These are phyloP conservation scores for Claviceps africana DNA, from an alignment of 2,329 filamentous ascomycete species.

Conservation along the genomic window DNA sequence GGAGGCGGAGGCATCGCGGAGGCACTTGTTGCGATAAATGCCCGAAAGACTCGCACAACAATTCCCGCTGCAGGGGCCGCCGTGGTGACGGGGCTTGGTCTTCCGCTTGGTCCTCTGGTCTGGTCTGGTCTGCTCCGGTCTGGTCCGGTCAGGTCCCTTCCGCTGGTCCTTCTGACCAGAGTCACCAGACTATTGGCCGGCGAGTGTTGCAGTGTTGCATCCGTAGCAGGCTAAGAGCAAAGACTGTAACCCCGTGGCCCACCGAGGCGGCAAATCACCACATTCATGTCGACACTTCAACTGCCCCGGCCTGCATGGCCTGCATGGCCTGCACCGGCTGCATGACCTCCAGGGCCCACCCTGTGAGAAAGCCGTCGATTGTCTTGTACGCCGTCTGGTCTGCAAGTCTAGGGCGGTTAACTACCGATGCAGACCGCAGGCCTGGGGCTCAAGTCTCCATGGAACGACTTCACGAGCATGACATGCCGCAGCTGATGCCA, in stretches of 20 bases:
- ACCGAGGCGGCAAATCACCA: slow-evolving; percentile 6
- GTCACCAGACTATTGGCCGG: slow-evolving; percentile 11
- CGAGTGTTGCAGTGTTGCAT: slow-evolving; percentile 9
- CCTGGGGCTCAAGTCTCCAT: background rate
- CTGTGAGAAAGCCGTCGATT: background rate
- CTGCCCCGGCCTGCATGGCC: too few species aligned
- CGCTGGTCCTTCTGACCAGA: background rate
- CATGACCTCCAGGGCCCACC: slow-evolving; percentile 2
- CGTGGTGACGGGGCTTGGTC: too few species aligned
- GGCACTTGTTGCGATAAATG: background rate
- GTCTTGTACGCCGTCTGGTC: background rate
- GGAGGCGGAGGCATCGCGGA: background rate
- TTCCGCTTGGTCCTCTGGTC: too few species aligned
- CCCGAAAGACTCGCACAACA: background rate
- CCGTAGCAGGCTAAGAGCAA: slow-evolving; percentile 9
- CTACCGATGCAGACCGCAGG: background rate
- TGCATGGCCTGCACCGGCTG: background rate
- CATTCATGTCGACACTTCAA: too few species aligned
- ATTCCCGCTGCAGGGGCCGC: background rate
- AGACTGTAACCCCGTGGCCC: slow-evolving; percentile 2
- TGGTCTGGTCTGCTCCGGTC: too few species aligned
- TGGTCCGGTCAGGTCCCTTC: too few species aligned
- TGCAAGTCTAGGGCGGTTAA: background rate
- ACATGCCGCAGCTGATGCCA: background rate
- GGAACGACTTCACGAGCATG: background rate